Evolutionary conservation across 139 green algal genomes (phyloP).

Genomic region (Closterium sp.): DNA sequence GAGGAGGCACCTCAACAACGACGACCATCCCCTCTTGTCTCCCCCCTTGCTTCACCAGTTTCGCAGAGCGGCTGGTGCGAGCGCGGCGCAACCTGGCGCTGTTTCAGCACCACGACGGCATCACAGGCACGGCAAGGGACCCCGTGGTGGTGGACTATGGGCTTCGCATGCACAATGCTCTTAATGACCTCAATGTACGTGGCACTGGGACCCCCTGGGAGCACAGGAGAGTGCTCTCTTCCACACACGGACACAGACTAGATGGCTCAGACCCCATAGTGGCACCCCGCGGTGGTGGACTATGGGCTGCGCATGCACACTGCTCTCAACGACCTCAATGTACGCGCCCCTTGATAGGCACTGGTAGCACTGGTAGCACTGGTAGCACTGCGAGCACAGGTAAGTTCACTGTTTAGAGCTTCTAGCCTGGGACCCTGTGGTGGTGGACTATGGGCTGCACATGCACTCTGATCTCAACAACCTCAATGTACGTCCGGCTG

Average conservation of each 20-base stretch:
- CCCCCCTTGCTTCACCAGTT: not conserved
- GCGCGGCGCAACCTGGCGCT: conserved; percentile 30
- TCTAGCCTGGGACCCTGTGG: no score
- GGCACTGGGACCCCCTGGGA: no score
- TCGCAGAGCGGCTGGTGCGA: not conserved
- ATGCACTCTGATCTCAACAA: conserved; percentile 31
- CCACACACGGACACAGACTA: no score
- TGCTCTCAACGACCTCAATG: conserved; percentile 1
- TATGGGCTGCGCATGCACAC: conserved; percentile 19
- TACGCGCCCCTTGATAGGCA: no score
- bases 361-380: no score
- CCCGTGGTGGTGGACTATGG: conserved; percentile 40
- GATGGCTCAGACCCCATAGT: no score
- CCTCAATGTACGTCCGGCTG: conserved; percentile 27
- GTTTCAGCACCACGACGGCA: conserved; percentile 49
- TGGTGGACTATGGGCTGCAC: conserved; percentile 30
- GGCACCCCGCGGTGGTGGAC: conserved; percentile 25
- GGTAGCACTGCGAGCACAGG: no score
- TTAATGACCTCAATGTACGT: conserved; percentile 28
- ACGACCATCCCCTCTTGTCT: no score
- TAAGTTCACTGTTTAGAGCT: no score
- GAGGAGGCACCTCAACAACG: no score
- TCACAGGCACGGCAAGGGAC: conserved; percentile 52
- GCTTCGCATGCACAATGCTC: conserved; percentile 14
- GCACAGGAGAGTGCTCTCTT: no score